Percentiles rank a stretch among this genome's conserved stretches.
phyloP scores from a whole-genome alignment of 1,139 yeast species.

The Taphrina betulina region DNA sequence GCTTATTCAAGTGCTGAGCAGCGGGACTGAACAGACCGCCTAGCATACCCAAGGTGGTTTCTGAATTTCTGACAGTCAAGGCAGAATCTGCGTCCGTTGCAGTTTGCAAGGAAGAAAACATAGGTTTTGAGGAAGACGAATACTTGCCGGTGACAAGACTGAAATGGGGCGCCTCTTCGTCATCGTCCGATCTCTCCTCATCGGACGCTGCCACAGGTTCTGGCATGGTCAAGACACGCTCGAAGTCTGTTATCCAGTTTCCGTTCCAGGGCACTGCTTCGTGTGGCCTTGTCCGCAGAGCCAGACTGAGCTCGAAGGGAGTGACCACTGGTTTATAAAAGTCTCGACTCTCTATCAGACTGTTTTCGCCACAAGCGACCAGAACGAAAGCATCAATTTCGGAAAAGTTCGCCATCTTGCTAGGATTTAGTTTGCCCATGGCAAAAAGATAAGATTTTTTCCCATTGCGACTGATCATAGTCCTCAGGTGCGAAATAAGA shows the following conservation, averaged over 20 bases:
- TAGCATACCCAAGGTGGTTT: conserved; percentile 20
- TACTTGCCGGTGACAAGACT: conserved; percentile 83
- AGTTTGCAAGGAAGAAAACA: conserved; percentile 8
- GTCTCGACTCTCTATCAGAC: conserved; percentile 62
- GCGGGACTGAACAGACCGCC: conserved; percentile 81
- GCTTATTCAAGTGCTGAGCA: conserved; percentile 67
- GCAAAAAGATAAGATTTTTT: conserved; percentile 92
- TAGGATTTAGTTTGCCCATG: conserved; percentile 98
- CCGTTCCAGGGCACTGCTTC: conserved; percentile 81
- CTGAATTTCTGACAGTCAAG: neutral
- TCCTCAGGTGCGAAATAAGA: conserved; percentile 42
- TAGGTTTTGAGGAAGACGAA: conserved; percentile 51
- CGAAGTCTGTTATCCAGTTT: conserved; percentile 83
- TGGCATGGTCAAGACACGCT: conserved; percentile 50
- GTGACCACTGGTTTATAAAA: conserved; percentile 89
- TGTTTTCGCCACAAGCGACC: conserved; percentile 91
- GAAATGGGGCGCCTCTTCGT: conserved; percentile 65
- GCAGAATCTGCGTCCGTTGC: conserved; percentile 14
- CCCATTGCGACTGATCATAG: conserved; percentile 67
- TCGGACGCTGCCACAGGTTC: conserved; percentile 41
- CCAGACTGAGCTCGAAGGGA: conserved; percentile 84
- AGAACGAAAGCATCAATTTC: conserved; percentile 90
- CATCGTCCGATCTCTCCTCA: conserved; percentile 40
- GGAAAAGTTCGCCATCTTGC: conserved; percentile 92
- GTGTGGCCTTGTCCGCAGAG: conserved; percentile 53